Evolutionary conservation across 164 flowering plant genomes (phyloP), one percentile per base, ranked within the genome.

Genomic region (Chloranthus sessilifolius): DNA sequence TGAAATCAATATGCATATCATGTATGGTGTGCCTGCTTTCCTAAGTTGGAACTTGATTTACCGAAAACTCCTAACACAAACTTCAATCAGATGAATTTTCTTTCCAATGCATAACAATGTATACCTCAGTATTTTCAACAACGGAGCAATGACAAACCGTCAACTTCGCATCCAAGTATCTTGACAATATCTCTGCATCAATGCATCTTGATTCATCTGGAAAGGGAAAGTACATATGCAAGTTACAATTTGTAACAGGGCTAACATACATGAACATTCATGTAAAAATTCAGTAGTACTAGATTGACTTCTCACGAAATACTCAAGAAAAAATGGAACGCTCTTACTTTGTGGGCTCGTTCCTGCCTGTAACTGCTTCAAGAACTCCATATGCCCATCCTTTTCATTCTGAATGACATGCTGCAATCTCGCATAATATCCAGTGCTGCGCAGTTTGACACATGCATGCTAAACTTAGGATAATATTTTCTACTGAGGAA

Each of bases 141-240:
- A 63, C 12, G 12, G 63, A 58, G 62, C 95, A 85, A 47, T 50
- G 66, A 38, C 97, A 89, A 68, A 86, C 88, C 22, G 66, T 78
- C 68, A 82, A 74, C 78, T 86, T 86, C 43, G 83, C 95, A 17
- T 83, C 94, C 69, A 89, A 71, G 71, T 58, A 68, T 62, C 78
- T 82, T 43, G 95, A 73, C 60, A 77, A 16, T 47, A 89, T 80
- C 55, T 67, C 65, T 4, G 80, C 86, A 67, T 63, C 67, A 46
- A 82, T 52, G 64, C 57, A 74, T 60, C 51, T 47, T 26, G 43
- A 53, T 51, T 66, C 81, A 59, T 71, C 88, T 79, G 73, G 51
- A 43, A 51, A 55, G 41, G n/a, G 6, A 23, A 15, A 11, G 16
- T 14, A 49, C 43, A 48, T 22, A 26, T 43, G 47, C 9, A 36